Conservation (phyloP, 202 grass and related monocot species). For the Cymbopogon flexuosus region DNA sequence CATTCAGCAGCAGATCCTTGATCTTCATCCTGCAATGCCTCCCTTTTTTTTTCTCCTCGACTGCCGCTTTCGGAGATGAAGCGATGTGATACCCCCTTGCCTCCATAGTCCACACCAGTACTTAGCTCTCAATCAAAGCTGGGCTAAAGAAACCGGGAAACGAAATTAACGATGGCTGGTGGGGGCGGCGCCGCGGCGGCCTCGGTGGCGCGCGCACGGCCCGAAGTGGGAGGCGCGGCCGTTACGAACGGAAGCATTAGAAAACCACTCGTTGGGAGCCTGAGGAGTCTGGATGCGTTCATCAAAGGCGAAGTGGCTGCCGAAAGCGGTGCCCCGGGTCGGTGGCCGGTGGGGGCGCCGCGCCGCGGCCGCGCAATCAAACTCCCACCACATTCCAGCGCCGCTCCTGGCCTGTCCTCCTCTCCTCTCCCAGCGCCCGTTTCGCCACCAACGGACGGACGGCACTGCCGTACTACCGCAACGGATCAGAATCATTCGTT, state of each 20-base stretch:
- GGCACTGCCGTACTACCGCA: neutral
- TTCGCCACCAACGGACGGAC: neutral
- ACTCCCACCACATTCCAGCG: neutral
- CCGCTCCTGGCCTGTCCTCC: neutral
- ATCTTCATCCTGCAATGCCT: neutral
- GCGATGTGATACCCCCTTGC: neutral
- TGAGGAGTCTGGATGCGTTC: neutral
- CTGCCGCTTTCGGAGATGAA: neutral
- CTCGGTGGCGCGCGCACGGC: neutral
- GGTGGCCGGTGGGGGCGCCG: conserved; percentile 24
- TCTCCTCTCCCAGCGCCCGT: neutral
- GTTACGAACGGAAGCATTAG: neutral
- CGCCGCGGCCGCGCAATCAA: conserved; percentile 15
- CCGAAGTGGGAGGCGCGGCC: neutral
- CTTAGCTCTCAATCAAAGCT: neutral
- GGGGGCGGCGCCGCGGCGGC: neutral
- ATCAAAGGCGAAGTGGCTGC: neutral
- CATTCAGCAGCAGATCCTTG: neutral
- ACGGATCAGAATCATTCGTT: neutral
- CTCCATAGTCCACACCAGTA: neutral
- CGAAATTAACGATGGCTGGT: neutral
- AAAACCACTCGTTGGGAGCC: neutral
- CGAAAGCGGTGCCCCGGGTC: conserved; percentile 15
- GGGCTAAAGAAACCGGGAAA: neutral
- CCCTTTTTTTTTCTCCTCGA: neutral